Conservation (phyloP, 2,329 filamentous ascomycete genomes). For the Pseudogymnoascus sp. region DNA sequence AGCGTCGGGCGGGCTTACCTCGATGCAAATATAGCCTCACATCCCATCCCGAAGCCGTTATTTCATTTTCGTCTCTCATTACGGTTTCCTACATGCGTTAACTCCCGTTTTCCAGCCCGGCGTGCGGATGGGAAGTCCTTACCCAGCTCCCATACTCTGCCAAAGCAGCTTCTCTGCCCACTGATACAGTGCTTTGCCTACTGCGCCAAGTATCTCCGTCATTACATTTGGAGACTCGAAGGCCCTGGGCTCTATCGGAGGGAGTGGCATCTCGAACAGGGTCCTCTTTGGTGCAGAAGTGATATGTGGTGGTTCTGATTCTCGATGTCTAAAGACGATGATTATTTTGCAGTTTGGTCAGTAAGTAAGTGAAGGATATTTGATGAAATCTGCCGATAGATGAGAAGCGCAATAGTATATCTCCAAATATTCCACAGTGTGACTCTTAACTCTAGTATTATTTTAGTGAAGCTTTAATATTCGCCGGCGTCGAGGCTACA, state of each 20-base stretch:
- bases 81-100: neutral
- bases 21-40: neutral
- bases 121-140: neutral
- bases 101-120: neutral
- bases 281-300: neutral
- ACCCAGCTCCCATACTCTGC: neutral
- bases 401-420: neutral
- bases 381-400: neutral
- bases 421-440: neutral
- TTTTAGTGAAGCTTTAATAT: neutral
- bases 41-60: neutral
- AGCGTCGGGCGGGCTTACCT: neutral
- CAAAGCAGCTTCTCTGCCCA: neutral
- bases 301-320: neutral
- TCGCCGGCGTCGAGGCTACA: neutral
- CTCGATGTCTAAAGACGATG: neutral
- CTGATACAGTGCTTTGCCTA: neutral
- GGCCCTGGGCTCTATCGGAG: neutral
- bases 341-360: neutral
- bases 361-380: neutral
- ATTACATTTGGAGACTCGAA: neutral
- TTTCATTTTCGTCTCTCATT: neutral
- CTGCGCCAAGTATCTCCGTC: neutral
- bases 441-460: neutral
- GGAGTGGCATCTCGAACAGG: neutral